Percentiles rank a stretch among this genome's conserved stretches.
Evolutionary conservation across 768 basidiomycete genomes (phyloP).

Genomic region (Coprinopsis marcescibilis): DNA sequence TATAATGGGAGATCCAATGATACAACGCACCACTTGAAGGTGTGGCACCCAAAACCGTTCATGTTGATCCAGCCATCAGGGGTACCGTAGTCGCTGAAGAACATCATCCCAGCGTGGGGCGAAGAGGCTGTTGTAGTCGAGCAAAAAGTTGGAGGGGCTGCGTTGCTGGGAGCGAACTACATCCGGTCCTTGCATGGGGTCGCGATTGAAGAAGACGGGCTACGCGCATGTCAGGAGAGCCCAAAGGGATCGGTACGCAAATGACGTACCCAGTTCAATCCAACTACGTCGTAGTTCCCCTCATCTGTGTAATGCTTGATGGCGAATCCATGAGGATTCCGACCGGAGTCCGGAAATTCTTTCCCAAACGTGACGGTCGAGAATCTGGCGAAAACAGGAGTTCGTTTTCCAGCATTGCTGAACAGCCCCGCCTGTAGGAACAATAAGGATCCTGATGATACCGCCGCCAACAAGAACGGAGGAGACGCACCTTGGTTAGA

Average conservation of each 20-base stretch:
- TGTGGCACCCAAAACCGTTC: slow-evolving; percentile 11
- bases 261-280: slow-evolving; percentile 9
- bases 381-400: slow-evolving; percentile 10
- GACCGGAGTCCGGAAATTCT: slow-evolving; percentile 11
- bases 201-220: slow-evolving; percentile 12
- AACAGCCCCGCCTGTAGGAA: slow-evolving; percentile 8
- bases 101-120: slow-evolving; percentile 12
- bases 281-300: slow-evolving; percentile 13
- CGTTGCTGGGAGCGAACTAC: slow-evolving; percentile 13
- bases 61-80: slow-evolving; percentile 9
- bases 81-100: slow-evolving; percentile 11
- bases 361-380: slow-evolving; percentile 13
- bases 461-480: not conserved
- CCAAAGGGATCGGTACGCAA: not conserved
- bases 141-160: slow-evolving; percentile 7
- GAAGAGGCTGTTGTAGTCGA: slow-evolving; percentile 11
- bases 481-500: slow-evolving; percentile 6
- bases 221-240: not conserved
- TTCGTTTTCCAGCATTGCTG: slow-evolving; percentile 5
- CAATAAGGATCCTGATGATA: not conserved
- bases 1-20: not conserved
- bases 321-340: slow-evolving; percentile 11
- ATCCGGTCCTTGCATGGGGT: slow-evolving; percentile 12
- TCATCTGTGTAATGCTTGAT: slow-evolving; percentile 14
- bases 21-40: slow-evolving; percentile 8